Conservation (phyloP, 805 yeast genomes). For the Saccharomyces mikatae region DNA sequence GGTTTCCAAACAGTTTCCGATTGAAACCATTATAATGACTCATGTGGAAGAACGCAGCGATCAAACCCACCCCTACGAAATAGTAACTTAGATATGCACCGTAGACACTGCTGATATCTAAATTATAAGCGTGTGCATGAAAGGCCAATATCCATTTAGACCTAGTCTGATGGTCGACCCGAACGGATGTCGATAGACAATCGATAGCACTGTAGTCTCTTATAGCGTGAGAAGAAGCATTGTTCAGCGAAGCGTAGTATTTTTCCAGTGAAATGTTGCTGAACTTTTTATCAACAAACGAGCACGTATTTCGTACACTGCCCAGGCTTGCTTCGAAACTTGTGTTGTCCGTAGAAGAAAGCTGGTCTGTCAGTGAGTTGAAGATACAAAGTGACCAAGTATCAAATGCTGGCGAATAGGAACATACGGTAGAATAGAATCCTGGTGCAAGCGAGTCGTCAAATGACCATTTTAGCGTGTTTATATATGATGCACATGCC, state of each 20-base stretch:
- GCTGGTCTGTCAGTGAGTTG: conserved; percentile 10
- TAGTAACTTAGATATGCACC: conserved; percentile 10
- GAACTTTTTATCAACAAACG: conserved; percentile 1
- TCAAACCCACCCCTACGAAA: conserved; percentile 6
- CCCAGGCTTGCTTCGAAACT: conserved; percentile 12
- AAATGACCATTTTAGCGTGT: conserved; percentile 13
- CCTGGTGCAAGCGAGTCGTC: neutral
- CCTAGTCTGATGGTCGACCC: conserved; percentile 6
- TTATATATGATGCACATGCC: conserved; percentile 16
- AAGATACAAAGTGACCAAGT: conserved; percentile 18
- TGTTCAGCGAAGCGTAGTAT: conserved; percentile 10
- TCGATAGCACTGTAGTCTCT: neutral
- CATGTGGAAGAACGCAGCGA: conserved; percentile 6
- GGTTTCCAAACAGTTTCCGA: conserved; percentile 5
- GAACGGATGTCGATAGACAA: conserved; percentile 9
- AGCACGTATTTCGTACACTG: conserved; percentile 7
- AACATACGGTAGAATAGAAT: conserved; percentile 15
- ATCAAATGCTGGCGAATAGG: conserved; percentile 18
- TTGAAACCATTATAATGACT: conserved; percentile 9
- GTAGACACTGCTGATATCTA: conserved; percentile 13
- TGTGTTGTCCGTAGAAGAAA: neutral
- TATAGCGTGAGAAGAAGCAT: conserved; percentile 9
- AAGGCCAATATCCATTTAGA: conserved; percentile 9
- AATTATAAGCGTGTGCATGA: conserved; percentile 12
- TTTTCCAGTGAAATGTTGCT: conserved; percentile 6